phyloP scores from a whole-genome alignment of 2,329 filamentous ascomycete genomes.

The Coniochaeta sp. region DNA sequence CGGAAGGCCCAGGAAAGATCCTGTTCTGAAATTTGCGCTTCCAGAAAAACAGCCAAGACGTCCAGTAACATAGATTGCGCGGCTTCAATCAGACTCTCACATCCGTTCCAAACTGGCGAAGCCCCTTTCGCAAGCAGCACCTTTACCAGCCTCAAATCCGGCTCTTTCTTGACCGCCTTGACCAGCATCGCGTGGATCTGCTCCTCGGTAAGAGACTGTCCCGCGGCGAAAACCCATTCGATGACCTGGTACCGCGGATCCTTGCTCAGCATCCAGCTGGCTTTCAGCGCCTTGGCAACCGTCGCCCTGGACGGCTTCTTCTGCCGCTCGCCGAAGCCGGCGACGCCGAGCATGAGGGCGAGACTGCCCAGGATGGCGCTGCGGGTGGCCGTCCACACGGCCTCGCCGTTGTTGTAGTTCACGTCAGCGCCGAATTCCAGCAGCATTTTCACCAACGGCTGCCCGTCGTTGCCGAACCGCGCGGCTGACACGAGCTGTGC shows the following conservation, averaged over 20 bases:
- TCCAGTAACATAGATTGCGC: constrained; percentile 29
- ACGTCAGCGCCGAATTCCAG: constrained; percentile 45
- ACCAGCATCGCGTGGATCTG: constrained; percentile 41
- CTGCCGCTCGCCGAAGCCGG: constrained; percentile 30
- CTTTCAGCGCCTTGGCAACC: constrained; percentile 42
- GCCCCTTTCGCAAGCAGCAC: constrained; percentile 44
- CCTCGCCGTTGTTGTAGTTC: constrained; percentile 47
- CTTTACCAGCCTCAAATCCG: constrained; percentile 37
- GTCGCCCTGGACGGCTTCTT: constrained; percentile 40
- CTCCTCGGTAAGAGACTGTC: constrained; percentile 35
- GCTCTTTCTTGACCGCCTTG: constrained; percentile 43
- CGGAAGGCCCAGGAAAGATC: constrained; percentile 38
- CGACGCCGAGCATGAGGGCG: constrained; percentile 42
- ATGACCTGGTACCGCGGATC: constrained; percentile 41
- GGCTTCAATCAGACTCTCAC: constrained; percentile 44
- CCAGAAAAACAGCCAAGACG: constrained; percentile 34
- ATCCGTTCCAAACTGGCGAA: constrained; percentile 42
- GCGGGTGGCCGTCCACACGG: constrained; percentile 45
- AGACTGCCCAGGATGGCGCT: constrained; percentile 43
- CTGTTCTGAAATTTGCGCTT: constrained; percentile 28
- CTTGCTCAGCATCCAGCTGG: constrained; percentile 41
- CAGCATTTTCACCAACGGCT: constrained; percentile 41
- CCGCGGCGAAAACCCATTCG: constrained; percentile 43
- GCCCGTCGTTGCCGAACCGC: constrained; percentile 40
- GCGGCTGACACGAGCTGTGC: constrained; percentile 45